phyloP scores from a whole-genome alignment of 805 yeast species.

The Saccharomycopsis vini region DNA sequence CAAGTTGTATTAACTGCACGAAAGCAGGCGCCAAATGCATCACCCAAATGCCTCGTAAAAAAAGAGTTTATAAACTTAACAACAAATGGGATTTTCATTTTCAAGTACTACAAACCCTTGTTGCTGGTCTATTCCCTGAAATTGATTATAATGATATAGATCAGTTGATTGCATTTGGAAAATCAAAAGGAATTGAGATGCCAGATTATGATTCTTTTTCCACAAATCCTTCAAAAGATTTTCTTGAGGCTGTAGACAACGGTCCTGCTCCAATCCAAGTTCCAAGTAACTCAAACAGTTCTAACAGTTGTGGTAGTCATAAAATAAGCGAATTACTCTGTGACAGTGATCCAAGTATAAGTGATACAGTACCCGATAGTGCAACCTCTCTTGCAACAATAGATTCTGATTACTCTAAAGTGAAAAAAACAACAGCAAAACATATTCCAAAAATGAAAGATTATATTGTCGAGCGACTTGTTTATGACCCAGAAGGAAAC shows the following conservation, averaged over 20 bases:
- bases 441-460: constrained; percentile 6
- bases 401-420: background rate
- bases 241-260: too few relatives aligned
- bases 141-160: constrained; percentile 6
- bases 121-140: constrained; percentile 11
- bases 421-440: too few relatives aligned
- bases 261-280: too few relatives aligned
- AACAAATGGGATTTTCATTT: constrained; percentile 11
- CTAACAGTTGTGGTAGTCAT: too few relatives aligned
- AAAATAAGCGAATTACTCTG: background rate
- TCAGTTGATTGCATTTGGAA: constrained; percentile 4
- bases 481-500: constrained; percentile 36
- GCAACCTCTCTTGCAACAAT: background rate
- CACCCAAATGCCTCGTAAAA: constrained; percentile 14
- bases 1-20: constrained; percentile 13
- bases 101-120: constrained; percentile 5
- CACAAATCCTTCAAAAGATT: too few relatives aligned
- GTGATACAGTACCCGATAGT: background rate
- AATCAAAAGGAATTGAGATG: background rate
- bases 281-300: too few relatives aligned
- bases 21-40: constrained; percentile 13
- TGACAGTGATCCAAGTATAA: background rate
- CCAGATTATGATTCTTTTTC: background rate
- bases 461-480: constrained; percentile 9
- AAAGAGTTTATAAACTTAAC: constrained; percentile 2